Evolutionary conservation across 805 yeast species (phyloP), one percentile per base, ranked within the genome.

Genomic region (Cyberlindnera euphorbiiphila): DNA sequence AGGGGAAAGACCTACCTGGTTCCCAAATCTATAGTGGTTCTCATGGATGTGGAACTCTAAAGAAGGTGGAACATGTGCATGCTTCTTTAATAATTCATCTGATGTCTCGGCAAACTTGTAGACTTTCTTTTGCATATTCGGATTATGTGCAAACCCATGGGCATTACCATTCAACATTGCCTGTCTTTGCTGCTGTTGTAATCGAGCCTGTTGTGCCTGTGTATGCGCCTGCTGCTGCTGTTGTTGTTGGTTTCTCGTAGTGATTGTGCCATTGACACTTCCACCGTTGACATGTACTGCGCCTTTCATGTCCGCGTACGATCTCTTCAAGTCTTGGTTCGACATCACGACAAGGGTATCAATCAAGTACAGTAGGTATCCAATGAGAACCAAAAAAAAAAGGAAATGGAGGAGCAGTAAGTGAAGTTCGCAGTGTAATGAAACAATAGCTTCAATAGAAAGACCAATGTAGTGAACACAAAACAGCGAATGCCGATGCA

Each of bases 41-140:
- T 87, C 93, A 61, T 85, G 89, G 17, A 91, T 87, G 54, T 91
- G 97, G 52, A 91, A 81, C 47, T 80, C 95, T 42, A 91, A 62
- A 26, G 95, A 84, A 7, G 96, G 83, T 9, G 91, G 84, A 43
- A 74, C 74, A 39, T 76, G 75, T 47, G 81, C 79, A 57, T 81
- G 89, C 58, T 88, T 89, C 42, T 76, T 75, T 49, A 93, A 60
- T 8, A 93, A 70, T 34, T 81, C 85, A 41, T 76, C 83, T 15
- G 83, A 64, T 9, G 88, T 78, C 51, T 84, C 86, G 9, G 82
- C 78, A 52, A 81, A 83, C 32, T 75, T 72, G 52, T 72, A 71
- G 19, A 61, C 65, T 29, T 71, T 65, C 37, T 36, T 49, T 66
- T 68, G 10, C 72, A 64, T 17, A 9, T 11, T 18, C 16, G 41